Evolutionary conservation across 805 yeast species (phyloP), one percentile per base, ranked within the genome.

Genomic region (Metschnikowia gelsemii): DNA sequence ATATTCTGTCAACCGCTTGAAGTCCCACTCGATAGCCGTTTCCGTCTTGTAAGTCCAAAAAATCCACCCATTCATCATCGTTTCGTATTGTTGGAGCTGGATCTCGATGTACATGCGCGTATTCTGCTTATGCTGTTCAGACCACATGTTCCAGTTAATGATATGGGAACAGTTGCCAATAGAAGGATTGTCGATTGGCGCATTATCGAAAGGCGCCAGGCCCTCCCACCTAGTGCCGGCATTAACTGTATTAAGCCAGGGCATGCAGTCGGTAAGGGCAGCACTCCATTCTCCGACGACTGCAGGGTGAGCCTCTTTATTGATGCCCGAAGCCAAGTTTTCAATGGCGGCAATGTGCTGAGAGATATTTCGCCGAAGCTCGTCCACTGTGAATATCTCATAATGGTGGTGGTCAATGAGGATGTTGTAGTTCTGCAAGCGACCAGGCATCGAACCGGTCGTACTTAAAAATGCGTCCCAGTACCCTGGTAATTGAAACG

Each of bases 241-340:
- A 4, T 24, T 40, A 3, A 50, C 47, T 22, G 45, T 37, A 19
- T 50, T 50, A 3, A 50, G 27, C 49, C 49, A 50, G 1, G 50
- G 54, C 55, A 59, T 5, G 84, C 87, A 31, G 43, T 57, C 44
- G 35, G 57, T 56, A 43, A 56, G 25, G 34, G 58, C 43, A 16
- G 80, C 95, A 18, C 87, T 72, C 87, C 91, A 90, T 68, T 89
- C 96, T 47, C 96, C 97, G 33, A 79, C 75, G 23, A 89, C 72
- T 40, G 76, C 75, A 87, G 91, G 85, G 62, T 84, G 87, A 54
- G 70, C 56, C 24, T 63, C 50, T 28, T 66, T 25, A 35, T 53
- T 14, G 58, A 50, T 45, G 11, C 50, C 43, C 12, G 61, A 35
- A 18, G 64, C 48, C 57, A 62, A 56, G 56, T 63, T 43, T 47